These are phyloP conservation scores for Stephania yunnanensis DNA, from an alignment of 164 flowering plant species.

Conservation along the genomic window DNA sequence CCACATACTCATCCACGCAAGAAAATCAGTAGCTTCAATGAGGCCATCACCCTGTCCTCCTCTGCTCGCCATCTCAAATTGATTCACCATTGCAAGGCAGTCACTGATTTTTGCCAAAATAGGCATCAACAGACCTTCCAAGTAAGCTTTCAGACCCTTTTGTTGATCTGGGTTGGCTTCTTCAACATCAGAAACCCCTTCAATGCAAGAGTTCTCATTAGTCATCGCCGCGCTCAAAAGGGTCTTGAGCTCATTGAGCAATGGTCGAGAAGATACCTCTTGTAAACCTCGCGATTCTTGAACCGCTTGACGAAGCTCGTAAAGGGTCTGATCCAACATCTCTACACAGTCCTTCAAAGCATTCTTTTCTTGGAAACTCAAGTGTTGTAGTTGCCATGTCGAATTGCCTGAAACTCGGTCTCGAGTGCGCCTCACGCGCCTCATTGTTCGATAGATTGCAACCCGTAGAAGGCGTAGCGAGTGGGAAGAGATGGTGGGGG, in stretches of 20 bases:
- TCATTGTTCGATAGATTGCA: constrained; percentile 19
- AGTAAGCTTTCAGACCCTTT: constrained; percentile 19
- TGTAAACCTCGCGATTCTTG: constrained; percentile 15
- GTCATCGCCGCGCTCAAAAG: constrained; percentile 52
- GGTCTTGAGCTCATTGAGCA: constrained; percentile 31
- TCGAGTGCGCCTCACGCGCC: constrained; percentile 4
- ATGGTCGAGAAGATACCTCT: not conserved
- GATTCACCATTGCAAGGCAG: constrained; percentile 31
- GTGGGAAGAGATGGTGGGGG: not conserved
- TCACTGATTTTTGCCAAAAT: constrained; percentile 37
- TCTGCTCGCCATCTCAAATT: constrained; percentile 16
- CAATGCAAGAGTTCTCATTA: constrained; percentile 42
- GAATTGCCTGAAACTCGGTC: constrained; percentile 8
- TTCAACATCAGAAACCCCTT: constrained; percentile 34
- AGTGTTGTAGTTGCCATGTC: constrained; percentile 13
- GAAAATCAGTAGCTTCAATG: constrained; percentile 13
- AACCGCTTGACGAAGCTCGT: constrained; percentile 30
- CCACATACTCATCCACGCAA: constrained; percentile 17
- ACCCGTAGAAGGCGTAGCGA: constrained; percentile 25
- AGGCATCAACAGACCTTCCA: constrained; percentile 26
- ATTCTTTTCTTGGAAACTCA: constrained; percentile 26
- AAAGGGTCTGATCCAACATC: constrained; percentile 36
- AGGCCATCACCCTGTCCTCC: not conserved
- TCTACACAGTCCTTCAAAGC: constrained; percentile 40
- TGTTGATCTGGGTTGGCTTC: constrained; percentile 13